Base-by-base conservation (phyloP, 2,329 filamentous ascomycete species). In the Alternaria infectoria region DNA sequence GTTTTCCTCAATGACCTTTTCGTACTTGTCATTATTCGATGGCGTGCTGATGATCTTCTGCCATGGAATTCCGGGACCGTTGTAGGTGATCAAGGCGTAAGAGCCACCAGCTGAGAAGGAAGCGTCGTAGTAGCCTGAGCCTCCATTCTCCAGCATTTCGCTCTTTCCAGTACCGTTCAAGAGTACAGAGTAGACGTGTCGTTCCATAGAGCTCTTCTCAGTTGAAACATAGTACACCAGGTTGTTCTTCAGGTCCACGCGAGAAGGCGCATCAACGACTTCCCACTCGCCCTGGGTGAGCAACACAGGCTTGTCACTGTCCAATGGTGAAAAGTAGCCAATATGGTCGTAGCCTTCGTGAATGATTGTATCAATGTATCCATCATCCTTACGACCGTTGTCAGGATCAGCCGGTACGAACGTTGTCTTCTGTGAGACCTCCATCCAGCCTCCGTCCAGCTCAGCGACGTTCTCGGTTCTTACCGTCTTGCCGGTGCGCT, bases 361-460 rank as follows among this genome's bases (percentile, higher is more conserved):
- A 59, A 98, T 91, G 62, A 98, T 84, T 0, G 91, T 93, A 79
- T 99, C 96, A 65, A 99, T 90, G 74, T 99, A 99, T 21, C 96
- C 96, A 79, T 97, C 93, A 6, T 95, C 81, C 2, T 87, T 84
- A 21, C 94, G 89, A 13, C 92, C 92, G 66, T 92, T 93, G 11
- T 82, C 79, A 21, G 91, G 87, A 77, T 97, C 93, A 4, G 93
- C 92, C 2, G 96, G 96, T 61, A 99, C 90, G 75, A 91, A 98
- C 13, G 85, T 89, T 4, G 94, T 97, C 45, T 90, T 88, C 72
- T 97, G 91, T 1, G 93, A 93, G 45, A 97, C 93, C 81, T 99
- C 96, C 72, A 97, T 95, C 96, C 96, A 99, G 32, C 96, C 96
- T 21, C 94, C 94, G 77, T 99, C 96, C n/a, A 97, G 85, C 61